Percentiles rank a stretch among this genome's conserved stretches.
Conservation (phyloP, 108 stramenopile genomes). For the Nitzschia sp. region DNA sequence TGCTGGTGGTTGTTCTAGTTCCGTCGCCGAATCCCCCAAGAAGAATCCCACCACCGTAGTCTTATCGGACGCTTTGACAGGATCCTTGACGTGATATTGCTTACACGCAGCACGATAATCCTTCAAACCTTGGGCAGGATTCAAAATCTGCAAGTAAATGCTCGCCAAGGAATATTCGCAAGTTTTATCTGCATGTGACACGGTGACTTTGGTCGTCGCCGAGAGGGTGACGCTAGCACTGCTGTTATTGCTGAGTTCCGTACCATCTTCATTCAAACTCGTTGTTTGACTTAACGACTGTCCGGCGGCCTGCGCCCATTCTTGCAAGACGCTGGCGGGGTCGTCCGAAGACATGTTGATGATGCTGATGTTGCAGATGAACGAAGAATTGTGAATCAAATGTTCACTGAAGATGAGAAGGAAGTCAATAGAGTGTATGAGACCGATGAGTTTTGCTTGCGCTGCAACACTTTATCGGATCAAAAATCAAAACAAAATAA, state of each 20-base stretch:
- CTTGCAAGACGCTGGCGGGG: conserved; percentile 8
- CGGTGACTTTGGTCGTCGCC: neutral
- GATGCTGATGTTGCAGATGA: neutral
- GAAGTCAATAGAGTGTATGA: too few relatives aligned
- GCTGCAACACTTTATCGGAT: too few relatives aligned
- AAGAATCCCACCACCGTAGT: conserved; percentile 51
- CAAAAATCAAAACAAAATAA: too few relatives aligned
- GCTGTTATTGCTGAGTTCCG: neutral
- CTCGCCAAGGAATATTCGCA: conserved; percentile 69
- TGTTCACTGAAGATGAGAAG: too few relatives aligned
- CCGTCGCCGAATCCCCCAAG: conserved; percentile 14
- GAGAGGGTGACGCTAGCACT: neutral
- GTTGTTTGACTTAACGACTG: conserved; percentile 11
- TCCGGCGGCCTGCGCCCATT: conserved; percentile 33
- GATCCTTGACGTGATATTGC: conserved; percentile 58
- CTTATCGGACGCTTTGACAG: conserved; percentile 75
- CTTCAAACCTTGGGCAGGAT: conserved; percentile 55
- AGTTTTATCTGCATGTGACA: conserved; percentile 9
- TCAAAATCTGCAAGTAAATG: conserved; percentile 64
- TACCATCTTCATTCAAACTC: conserved; percentile 12
- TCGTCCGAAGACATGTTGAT: neutral
- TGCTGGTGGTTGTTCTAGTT: neutral
- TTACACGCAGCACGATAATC: conserved; percentile 78
- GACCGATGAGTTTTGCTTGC: too few relatives aligned
- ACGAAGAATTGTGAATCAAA: neutral